Evolutionary conservation across 2,329 filamentous ascomycete species (phyloP), one percentile per base, ranked within the genome.

Genomic region (Aureobasidium zeae): DNA sequence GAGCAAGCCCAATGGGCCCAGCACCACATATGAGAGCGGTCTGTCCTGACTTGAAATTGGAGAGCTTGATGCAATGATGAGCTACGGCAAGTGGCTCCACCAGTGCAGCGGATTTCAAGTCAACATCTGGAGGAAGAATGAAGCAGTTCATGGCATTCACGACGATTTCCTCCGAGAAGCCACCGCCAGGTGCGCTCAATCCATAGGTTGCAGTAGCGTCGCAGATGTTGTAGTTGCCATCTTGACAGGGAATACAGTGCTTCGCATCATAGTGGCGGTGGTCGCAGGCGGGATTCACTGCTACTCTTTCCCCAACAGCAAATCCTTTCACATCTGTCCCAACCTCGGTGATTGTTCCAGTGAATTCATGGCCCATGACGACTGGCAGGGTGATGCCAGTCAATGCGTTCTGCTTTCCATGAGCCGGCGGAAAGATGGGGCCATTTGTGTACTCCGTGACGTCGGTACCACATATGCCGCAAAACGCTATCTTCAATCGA

Each of bases 71-170:
- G 0, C 75, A 76, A 52, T 81, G 77, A 76, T 76, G 81, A 6
- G 74, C 76, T 0, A 81, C 76, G 0, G 75, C 66, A 3, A 82
- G 61, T 0, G 78, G 78, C 51, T 82, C 77, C 5, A 81, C 70
- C 2, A 82, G 62, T 0, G 78, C 77, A 12, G 55, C 72, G 11
- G 74, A 60, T 29, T 75, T 69, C 16, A 76, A 63, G 0, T 67
- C 62, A 10, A 76, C 59, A 37, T 68, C 67, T 5, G 69, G 63
- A 0, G 76, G 74, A 0, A 79, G 60, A 2, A 64, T 63, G 35
- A 73, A 63, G 0, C 70, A 66, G 8, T 69, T 67, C 4, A 62
- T 59, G 17, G 68, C 62, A n/a, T 70, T 56, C 1, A 77, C 65
- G 13, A 73, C 70, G 4, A 77, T 66, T 11, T 65, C 66, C 32